Conservation (phyloP, 2,329 filamentous ascomycete species). For the Colletotrichum chrysophilum region DNA sequence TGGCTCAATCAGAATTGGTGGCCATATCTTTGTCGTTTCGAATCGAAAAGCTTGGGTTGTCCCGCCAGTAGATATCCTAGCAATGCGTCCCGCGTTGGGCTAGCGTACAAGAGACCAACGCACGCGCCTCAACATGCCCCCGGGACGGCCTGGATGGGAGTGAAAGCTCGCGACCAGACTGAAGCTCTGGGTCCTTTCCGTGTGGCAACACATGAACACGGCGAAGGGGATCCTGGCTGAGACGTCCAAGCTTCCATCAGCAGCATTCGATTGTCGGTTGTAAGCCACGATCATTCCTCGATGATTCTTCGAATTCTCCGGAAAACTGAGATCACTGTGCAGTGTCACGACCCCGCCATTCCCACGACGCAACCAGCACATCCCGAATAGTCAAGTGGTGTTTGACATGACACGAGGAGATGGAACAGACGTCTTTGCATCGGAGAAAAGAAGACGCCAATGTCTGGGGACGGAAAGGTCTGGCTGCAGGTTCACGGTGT, state of each 20-base stretch:
- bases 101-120: not conserved
- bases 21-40: not conserved
- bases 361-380: not conserved
- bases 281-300: not conserved
- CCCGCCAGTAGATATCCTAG: not conserved
- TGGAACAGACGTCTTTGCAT: not conserved
- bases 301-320: not conserved
- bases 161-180: not conserved
- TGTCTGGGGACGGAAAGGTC: not conserved
- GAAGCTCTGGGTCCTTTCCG: not conserved
- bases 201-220: fast-evolving
- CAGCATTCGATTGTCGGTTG: not conserved
- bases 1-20: not conserved
- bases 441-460: not conserved
- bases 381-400: not conserved
- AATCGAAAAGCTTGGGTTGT: not conserved
- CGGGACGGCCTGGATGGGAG: not conserved
- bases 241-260: not conserved
- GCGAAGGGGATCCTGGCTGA: not conserved
- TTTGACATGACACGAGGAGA: not conserved
- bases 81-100: not conserved
- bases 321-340: not conserved
- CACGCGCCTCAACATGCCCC: not conserved
- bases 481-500: not conserved
- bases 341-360: not conserved